These are phyloP conservation scores for Saksenaea vasiformis DNA, from an alignment of 371 early-diverging fungal genomes.

Conservation along the genomic window DNA sequence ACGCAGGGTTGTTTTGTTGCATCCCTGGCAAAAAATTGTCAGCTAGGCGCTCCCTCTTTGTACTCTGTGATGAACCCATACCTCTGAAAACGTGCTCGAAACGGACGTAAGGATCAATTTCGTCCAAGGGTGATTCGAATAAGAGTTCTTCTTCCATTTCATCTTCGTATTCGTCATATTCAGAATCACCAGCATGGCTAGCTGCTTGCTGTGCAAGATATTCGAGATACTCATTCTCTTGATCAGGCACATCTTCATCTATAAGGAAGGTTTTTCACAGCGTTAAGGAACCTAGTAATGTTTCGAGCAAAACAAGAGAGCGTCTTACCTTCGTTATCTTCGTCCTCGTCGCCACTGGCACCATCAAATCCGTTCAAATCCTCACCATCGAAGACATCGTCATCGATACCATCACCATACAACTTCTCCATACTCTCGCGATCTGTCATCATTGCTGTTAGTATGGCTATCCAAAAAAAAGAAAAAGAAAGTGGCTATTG, in stretches of 20 bases:
- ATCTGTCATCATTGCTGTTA: conserved; percentile 32
- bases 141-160: conserved; percentile 76
- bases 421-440: conserved; percentile 66
- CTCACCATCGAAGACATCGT: conserved; percentile 54
- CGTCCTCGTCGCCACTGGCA: conserved; percentile 39
- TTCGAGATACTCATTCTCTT: conserved; percentile 67
- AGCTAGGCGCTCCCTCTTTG: background rate
- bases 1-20: conserved; percentile 45
- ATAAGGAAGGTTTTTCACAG: too few relatives aligned
- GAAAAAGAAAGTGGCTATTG: too few relatives aligned
- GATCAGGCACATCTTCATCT: conserved; percentile 62
- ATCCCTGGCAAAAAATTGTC: conserved; percentile 24
- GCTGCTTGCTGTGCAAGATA: conserved; percentile 62
- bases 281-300: too few relatives aligned
- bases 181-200: conserved; percentile 27
- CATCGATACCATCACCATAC: conserved; percentile 66
- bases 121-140: conserved; percentile 85
- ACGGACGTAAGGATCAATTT: conserved; percentile 76
- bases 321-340: conserved; percentile 25
- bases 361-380: conserved; percentile 44
- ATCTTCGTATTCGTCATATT: conserved; percentile 67
- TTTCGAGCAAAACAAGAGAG: too few relatives aligned
- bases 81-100: conserved; percentile 63
- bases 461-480: too few relatives aligned
- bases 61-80: conserved; percentile 9